Base-by-base conservation (phyloP, 2,329 filamentous ascomycete species). In the Mycosphaerella sp. region DNA sequence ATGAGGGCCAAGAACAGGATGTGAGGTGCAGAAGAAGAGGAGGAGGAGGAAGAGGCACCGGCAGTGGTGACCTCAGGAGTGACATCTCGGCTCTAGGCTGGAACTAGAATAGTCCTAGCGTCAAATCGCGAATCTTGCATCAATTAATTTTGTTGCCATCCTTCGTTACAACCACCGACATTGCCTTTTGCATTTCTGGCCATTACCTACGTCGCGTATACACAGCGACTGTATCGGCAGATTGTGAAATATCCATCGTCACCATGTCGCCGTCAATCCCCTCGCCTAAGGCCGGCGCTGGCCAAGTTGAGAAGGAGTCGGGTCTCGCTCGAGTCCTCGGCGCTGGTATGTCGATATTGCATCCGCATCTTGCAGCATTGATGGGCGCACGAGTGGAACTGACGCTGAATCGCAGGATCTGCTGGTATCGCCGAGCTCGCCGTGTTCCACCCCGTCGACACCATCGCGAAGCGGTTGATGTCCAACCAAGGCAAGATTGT, bases 391-490 rank as follows among this genome's bases (percentile, higher is more conserved):
- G 21, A 25, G 21, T 25, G 12, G 28, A 36, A 12, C 30, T 47
- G 46, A 59, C 42, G 44, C 41, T 36, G 17, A 42, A 13, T 44
- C 21, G 30, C 64, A 96, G 90, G 90, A 67, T 88, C 84, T 67
- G 89, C 90, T 67, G 90, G 90, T 76, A 91, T 96, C 70, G 85
- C 90, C 64, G 91, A 96, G 74, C 78, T 96, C 66, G 82, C 89
- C 66, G 82, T 96, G 70, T 96, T 96, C 78, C 89, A 95, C 70
- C 89, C 89, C 59, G 89, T 98, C 70, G 93, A 98, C 74, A 98
- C 93, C 44, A 96, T 94, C 66, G 91, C 93, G 58, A 98, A 98
- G 79, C 88, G 93, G 62, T 82, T 98, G 73, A 98, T 98, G 93
- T 96, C 89, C 82, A 96, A 98, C 74, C 86, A 95, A 71, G 82